A percentile compares a stretch with the other conserved stretches of the same genome.
Evolutionary conservation across 140 eudicot species (phyloP).

Genomic region (Anethum foeniculum): DNA sequence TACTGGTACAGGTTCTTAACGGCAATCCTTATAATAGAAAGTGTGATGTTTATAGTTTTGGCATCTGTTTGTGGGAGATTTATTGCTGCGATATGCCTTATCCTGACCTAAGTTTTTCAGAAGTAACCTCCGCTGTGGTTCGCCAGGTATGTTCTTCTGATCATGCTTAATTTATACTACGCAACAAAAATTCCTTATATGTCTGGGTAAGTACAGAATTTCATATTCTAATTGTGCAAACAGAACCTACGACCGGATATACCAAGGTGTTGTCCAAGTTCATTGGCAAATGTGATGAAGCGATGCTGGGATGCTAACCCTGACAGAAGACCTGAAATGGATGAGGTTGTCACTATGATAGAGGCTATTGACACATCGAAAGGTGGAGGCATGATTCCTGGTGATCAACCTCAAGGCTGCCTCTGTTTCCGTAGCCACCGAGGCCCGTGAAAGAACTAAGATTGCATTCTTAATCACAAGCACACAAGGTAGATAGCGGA

Average conservation of each 20-base stretch:
- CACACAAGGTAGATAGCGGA: conserved; percentile 4
- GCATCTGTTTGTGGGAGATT: conserved; percentile 20
- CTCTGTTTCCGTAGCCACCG: conserved; percentile 15
- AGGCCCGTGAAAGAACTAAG: conserved; percentile 8
- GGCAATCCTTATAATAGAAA: conserved; percentile 16
- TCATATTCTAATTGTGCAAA: neutral
- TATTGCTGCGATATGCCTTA: conserved; percentile 19
- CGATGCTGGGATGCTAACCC: conserved; percentile 27
- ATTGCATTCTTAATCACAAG: neutral
- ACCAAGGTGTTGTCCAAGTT: conserved; percentile 21
- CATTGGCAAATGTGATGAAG: conserved; percentile 20
- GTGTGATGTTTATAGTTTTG: conserved; percentile 20
- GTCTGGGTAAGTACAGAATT: neutral
- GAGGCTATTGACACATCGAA: conserved; percentile 20
- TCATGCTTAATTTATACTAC: neutral
- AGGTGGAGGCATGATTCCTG: conserved; percentile 23
- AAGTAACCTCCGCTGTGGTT: conserved; percentile 17
- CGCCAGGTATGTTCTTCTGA: conserved; percentile 8
- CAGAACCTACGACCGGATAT: conserved; percentile 22
- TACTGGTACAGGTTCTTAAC: conserved; percentile 12
- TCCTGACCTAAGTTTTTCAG: conserved; percentile 17
- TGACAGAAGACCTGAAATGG: conserved; percentile 18
- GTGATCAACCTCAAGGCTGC: conserved; percentile 17
- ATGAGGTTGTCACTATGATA: conserved; percentile 16
- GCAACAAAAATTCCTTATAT: neutral